These are phyloP conservation scores for Capniomyces stellatus DNA, from an alignment of 371 early-diverging fungal genomes.

Conservation along the genomic window DNA sequence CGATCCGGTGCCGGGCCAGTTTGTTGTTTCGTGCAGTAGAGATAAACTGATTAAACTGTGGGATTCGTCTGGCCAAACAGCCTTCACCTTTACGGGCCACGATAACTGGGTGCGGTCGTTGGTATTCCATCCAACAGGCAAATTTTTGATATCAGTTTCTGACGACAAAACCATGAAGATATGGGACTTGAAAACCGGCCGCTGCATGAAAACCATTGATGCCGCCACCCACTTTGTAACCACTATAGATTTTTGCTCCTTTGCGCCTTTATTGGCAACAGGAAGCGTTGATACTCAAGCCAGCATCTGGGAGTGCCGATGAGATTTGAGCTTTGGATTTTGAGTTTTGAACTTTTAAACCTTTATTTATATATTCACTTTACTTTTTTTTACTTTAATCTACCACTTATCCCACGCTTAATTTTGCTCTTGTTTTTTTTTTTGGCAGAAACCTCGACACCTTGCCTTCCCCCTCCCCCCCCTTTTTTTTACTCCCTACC, in stretches of 20 bases:
- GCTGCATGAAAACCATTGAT: conserved; percentile 58
- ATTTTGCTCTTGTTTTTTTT: no score
- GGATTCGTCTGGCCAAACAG: conserved; percentile 50
- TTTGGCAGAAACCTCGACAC: no score
- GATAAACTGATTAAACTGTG: conserved; percentile 81
- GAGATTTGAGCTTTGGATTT: no score
- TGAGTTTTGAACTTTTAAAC: no score
- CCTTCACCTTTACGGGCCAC: conserved; percentile 69
- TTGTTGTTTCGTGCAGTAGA: conserved; percentile 62
- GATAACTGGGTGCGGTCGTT: conserved; percentile 89
- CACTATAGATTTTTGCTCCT: conserved; percentile 40
- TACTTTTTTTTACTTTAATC: no score
- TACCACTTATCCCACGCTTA: no score
- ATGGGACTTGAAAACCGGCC: conserved; percentile 75
- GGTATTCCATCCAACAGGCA: conserved; percentile 60
- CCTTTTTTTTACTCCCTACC: no score
- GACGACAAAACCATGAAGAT: conserved; percentile 75
- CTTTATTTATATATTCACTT: no score
- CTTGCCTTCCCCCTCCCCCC: no score
- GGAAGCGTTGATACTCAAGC: conserved; percentile 65
- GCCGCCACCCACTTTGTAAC: conserved; percentile 85
- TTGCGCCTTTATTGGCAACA: conserved; percentile 53
- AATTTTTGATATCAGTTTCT: conserved; percentile 54
- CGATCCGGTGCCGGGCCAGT: conserved; percentile 40
- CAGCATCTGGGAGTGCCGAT: conserved; percentile 48